Evolutionary conservation across 805 yeast genomes (phyloP).

Genomic region (Candida nonsorbophila): DNA sequence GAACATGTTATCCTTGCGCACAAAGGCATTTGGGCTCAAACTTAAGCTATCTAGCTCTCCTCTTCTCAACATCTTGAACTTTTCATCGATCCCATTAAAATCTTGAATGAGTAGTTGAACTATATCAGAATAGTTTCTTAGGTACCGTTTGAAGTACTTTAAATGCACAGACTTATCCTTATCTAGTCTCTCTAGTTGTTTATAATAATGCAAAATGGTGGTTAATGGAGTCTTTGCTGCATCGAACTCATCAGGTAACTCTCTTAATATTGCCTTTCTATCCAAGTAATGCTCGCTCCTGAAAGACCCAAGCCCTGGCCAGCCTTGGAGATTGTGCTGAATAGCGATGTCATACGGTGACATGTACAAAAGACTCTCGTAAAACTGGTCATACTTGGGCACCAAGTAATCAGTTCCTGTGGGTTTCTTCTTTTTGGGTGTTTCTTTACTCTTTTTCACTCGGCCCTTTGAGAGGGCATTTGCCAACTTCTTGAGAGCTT

Average conservation of each 20-base stretch:
- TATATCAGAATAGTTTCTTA: slow-evolving; percentile 28
- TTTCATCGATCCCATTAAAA: slow-evolving; percentile 30
- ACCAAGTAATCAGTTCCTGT: background rate
- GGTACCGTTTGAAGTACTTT: slow-evolving; percentile 29
- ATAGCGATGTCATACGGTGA: slow-evolving; percentile 29
- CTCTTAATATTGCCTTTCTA: slow-evolving; percentile 22
- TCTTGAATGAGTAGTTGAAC: slow-evolving; percentile 23
- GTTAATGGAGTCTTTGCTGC: slow-evolving; percentile 21
- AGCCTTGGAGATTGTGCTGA: slow-evolving; percentile 30
- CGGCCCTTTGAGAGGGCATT: too few species aligned
- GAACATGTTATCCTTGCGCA: slow-evolving; percentile 21
- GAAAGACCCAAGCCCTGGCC: slow-evolving; percentile 27
- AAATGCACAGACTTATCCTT: slow-evolving; percentile 31
- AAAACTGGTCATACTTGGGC: slow-evolving; percentile 3
- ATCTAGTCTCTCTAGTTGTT: slow-evolving; percentile 25
- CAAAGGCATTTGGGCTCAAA: slow-evolving; percentile 23
- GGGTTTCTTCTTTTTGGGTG: background rate
- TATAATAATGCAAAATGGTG: slow-evolving; percentile 26
- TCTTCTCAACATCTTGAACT: slow-evolving; percentile 32
- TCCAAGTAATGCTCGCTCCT: slow-evolving; percentile 31
- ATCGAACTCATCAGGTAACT: slow-evolving; percentile 33
- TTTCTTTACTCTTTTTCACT: background rate
- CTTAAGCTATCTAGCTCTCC: slow-evolving; percentile 22
- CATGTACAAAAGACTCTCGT: slow-evolving; percentile 29
- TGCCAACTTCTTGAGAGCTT: too few species aligned